Base-by-base conservation (phyloP, 1,284 basidiomycete species). In the Coriolopsis trogii region DNA sequence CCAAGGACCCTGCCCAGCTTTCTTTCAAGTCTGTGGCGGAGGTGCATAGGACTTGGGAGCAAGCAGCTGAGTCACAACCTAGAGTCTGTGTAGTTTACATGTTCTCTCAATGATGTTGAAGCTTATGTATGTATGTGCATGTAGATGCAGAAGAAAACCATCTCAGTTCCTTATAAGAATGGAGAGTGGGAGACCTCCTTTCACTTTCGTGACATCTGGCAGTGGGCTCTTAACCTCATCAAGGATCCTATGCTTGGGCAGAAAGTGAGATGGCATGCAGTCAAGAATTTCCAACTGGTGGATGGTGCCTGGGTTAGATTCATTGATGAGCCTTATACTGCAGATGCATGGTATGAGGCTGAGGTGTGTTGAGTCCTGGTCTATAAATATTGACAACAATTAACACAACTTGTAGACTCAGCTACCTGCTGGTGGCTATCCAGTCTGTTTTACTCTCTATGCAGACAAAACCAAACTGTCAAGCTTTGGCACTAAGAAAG, bases 391-490 rank as follows among this genome's bases (percentile, higher is more conserved):
- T 47, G 4, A 23, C 26, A 7, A 15, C 21, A 2, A 31, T 28
- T 21, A 9, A 41, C 24, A 25, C 6, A n/a, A 16, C 29, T 43
- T 16, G 23, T 25, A 55, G 55, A 39, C 46, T 25, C 6, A 6
- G 12, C 31, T 69, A 3, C 65, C 66, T 12, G n/a, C 30, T 15
- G 61, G 56, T 33, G 62, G 45, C 18, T 64, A 60, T 16, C 62
- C 66, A 0, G 28, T 71, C 2, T 68, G 13, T 31, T 31, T 31
- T n/a, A n/a, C 16, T n/a, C 4, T 31, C 9, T 31, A 31, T 31
- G 73, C 75, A 6, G 73, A 79, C 52, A 79, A 79, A 48, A 73
- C 73, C 5, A 67, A 70, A 16, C 60, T 79, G 0, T 78, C 74
- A 0, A 68, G 67, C 0, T 78, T 79, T 63, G 73, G 75, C 0